Percentiles rank a stretch among this genome's conserved stretches.
These are phyloP conservation scores for Ascosphaera aggregata DNA, from an alignment of 2,329 filamentous ascomycete species.

Conservation along the genomic window DNA sequence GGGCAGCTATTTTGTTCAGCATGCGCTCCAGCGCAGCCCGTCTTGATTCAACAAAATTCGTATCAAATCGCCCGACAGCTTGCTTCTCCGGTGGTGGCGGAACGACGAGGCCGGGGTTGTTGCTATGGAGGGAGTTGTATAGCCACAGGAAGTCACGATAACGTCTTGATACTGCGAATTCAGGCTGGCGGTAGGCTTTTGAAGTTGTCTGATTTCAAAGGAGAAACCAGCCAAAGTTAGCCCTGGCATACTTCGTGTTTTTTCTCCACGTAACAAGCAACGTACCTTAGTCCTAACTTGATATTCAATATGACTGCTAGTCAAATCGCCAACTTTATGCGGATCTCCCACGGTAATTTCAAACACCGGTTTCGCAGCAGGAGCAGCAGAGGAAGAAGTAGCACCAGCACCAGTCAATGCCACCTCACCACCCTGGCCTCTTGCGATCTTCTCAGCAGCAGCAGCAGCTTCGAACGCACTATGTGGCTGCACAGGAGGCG, in stretches of 20 bases:
- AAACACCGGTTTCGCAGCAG: constrained; percentile 81
- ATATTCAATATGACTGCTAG: constrained; percentile 94
- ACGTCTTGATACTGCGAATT: constrained; percentile 80
- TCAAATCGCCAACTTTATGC: constrained; percentile 91
- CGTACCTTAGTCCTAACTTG: constrained; percentile 75
- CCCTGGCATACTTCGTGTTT: neutral
- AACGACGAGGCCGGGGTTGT: constrained; percentile 85
- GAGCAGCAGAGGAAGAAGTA: constrained; percentile 73
- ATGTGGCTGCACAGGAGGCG: constrained; percentile 34
- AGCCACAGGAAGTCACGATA: constrained; percentile 97
- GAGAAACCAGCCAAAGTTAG: neutral
- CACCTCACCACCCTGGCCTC: constrained; percentile 20
- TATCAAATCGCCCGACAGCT: constrained; percentile 85
- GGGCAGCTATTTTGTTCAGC: constrained; percentile 84
- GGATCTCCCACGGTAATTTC: constrained; percentile 84
- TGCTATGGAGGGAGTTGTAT: constrained; percentile 81
- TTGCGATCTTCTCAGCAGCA: too few species aligned
- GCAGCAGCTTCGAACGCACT: too few species aligned
- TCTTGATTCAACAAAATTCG: constrained; percentile 84
- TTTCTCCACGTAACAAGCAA: too few species aligned
- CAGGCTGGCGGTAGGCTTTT: constrained; percentile 78
- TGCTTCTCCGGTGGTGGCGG: constrained; percentile 96
- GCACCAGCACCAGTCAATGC: constrained; percentile 50
- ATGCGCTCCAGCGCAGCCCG: constrained; percentile 86
- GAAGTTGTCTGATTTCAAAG: constrained; percentile 50